Percentiles rank a stretch among this genome's conserved stretches.
These are phyloP conservation scores for Phoenix roebelenii DNA, from an alignment of 176 grass and related monocot genomes.

Conservation along the genomic window DNA sequence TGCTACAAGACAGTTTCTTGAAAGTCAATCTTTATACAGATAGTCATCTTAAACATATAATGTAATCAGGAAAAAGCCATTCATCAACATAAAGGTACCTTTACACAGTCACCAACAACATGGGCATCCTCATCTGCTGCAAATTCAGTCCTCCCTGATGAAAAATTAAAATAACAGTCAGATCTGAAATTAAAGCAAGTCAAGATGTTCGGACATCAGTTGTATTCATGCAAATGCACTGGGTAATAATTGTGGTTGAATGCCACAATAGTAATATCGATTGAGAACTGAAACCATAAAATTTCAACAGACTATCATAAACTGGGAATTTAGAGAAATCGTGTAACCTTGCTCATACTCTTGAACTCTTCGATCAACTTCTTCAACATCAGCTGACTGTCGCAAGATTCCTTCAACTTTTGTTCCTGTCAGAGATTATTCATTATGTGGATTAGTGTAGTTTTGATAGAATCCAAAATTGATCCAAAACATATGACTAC, in stretches of 20 bases:
- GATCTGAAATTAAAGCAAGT: constrained; percentile 10
- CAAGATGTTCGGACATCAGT: too few species aligned
- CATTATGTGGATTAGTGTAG: constrained; percentile 3
- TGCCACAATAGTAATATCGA: too few species aligned
- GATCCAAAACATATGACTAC: constrained; percentile 5
- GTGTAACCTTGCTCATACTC: constrained; percentile 91
- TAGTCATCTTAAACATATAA: background rate
- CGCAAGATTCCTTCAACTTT: constrained; percentile 97
- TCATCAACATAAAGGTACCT: constrained; percentile 40
- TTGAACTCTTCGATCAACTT: constrained; percentile 86
- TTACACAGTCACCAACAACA: constrained; percentile 93
- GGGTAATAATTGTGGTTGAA: too few species aligned
- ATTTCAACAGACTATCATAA: too few species aligned
- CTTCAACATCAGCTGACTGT: constrained; percentile 90
- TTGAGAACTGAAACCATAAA: too few species aligned
- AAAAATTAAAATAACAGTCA: constrained; percentile 26
- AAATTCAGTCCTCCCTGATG: constrained; percentile 76
- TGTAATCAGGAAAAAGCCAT: background rate
- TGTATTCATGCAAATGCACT: too few species aligned
- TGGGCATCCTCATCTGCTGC: constrained; percentile 90
- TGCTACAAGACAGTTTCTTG: constrained; percentile 38
- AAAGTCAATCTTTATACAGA: too few species aligned
- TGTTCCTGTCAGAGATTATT: constrained; percentile 59
- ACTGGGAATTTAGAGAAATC: too few species aligned
- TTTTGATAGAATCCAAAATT: background rate